phyloP scores from a whole-genome alignment of 768 basidiomycete species.

The Trametes coccinea region DNA sequence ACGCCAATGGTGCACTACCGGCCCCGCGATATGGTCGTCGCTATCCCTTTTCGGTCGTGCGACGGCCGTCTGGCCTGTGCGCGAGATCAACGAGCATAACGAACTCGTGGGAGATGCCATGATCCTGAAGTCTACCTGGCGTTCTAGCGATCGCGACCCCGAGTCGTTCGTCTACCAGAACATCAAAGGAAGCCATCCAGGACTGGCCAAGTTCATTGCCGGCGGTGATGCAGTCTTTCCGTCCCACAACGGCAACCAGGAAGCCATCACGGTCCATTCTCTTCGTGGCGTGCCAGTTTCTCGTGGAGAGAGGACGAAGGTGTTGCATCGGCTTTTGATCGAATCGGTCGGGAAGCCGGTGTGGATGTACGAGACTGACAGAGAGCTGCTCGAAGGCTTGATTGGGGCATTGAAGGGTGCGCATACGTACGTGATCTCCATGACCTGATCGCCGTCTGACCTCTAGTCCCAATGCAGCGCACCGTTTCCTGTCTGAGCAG shows the following conservation, averaged over 20 bases:
- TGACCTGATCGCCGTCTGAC: too few species aligned
- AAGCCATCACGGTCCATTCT: neutral
- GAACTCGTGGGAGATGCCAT: neutral
- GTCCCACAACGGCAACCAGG: too few species aligned
- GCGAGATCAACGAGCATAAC: neutral
- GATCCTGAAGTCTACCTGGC: constrained; percentile 6
- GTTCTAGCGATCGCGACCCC: neutral
- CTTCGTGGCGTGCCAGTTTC: neutral
- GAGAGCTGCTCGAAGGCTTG: constrained; percentile 4
- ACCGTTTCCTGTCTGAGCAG: constrained; percentile 24
- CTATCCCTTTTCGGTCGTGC: constrained; percentile 23
- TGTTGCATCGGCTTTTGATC: constrained; percentile 11
- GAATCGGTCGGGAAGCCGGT: constrained; percentile 6
- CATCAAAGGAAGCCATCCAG: neutral
- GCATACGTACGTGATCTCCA: neutral
- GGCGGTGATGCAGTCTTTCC: neutral
- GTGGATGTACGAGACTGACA: constrained; percentile 13
- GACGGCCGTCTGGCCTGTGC: constrained; percentile 18
- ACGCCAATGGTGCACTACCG: constrained; percentile 8
- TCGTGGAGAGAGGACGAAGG: neutral
- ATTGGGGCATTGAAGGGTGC: constrained; percentile 2
- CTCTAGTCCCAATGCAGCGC: constrained; percentile 17
- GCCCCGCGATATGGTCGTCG: constrained; percentile 8
- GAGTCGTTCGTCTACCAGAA: neutral
- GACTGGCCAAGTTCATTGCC: neutral